Conservation (phyloP, 805 yeast genomes). For the Suhomyces faveliae region DNA sequence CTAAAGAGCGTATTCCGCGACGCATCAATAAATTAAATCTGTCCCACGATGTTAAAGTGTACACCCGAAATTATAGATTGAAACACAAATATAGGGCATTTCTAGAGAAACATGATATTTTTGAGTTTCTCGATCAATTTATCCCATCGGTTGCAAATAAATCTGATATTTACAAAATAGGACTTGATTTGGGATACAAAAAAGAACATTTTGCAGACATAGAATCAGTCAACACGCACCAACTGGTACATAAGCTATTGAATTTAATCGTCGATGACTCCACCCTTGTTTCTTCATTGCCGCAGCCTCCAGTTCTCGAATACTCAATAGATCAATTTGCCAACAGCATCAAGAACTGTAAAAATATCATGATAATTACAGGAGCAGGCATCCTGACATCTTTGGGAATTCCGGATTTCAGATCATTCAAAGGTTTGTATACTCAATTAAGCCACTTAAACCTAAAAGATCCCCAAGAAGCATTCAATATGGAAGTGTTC, state of each 20-base stretch:
- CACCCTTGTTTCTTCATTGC: background rate
- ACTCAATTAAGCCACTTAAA: slow-evolving; percentile 66
- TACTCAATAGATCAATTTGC: slow-evolving; percentile 14
- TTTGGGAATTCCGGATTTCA: slow-evolving; percentile 87
- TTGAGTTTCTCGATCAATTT: slow-evolving; percentile 13
- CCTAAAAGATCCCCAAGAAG: slow-evolving; percentile 85
- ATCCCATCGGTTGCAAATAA: slow-evolving; percentile 14
- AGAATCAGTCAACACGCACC: slow-evolving; percentile 6
- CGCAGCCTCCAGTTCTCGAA: background rate
- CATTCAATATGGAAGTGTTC: slow-evolving; percentile 73
- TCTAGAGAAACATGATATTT: slow-evolving; percentile 13
- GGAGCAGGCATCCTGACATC: slow-evolving; percentile 95
- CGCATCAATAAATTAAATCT: background rate
- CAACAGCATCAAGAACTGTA: slow-evolving; percentile 15
- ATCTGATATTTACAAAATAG: slow-evolving; percentile 14
- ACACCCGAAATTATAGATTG: slow-evolving; percentile 5
- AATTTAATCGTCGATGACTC: slow-evolving; percentile 11
- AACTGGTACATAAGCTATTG: slow-evolving; percentile 11
- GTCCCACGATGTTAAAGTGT: background rate
- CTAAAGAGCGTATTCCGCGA: background rate
- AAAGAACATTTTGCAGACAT: slow-evolving; percentile 7
- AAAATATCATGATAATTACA: slow-evolving; percentile 68
- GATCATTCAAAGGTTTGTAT: slow-evolving; percentile 86
- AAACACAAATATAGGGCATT: slow-evolving; percentile 11
- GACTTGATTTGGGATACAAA: slow-evolving; percentile 19